Base-by-base conservation (phyloP, 495 filamentous ascomycete species). In the Poronia punctata region DNA sequence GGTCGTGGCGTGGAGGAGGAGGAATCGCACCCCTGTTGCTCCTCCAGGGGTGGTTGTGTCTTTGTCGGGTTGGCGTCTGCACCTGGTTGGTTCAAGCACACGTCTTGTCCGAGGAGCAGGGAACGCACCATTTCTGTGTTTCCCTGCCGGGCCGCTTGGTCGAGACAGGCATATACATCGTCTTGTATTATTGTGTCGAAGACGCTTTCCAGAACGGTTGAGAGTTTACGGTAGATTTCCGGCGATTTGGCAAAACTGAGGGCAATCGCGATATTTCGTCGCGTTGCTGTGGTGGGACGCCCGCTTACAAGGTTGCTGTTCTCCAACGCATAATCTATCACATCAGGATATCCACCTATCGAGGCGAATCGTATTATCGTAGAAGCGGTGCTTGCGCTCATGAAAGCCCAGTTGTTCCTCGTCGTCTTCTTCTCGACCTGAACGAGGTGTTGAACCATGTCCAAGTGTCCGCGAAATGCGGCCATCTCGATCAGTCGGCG, bases 401-500 rank as follows among this genome's bases (percentile, higher is more conserved):
- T 45, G 28, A 32, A 36, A n/a, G 34, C 14, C 10, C 27, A 38
- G 15, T n/a, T 38, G 24, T 18, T 32, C 21, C 38, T 34, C 18
- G 34, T 27, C 35, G 32, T 38, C 7, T 27, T 32, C 21, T 45
- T 45, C 17, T 38, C 42, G 1, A 45, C 35, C 14, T 38, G 19
- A 9, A 38, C 42, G 15, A 45, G 42, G 17, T 45, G 42, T 17
- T 38, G 25, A 2, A 45, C 26, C 22, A 45, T 20, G 15, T 28
- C 35, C 35, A 45, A 33, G 17, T 45, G 42, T 25, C 42, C 42
- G 14, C 42, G 42, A n/a, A 5, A 45, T 0, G 42, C 35, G 7
- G 42, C 42, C 35, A 45, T 45, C 21, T 45, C 42, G 16, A 45
- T 45, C 11, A 45, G 35, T 19, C 42, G 24, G 7, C 42, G 42